phyloP scores from a whole-genome alignment of 208 protist genomes.

The Trypanosoma boissoni region DNA sequence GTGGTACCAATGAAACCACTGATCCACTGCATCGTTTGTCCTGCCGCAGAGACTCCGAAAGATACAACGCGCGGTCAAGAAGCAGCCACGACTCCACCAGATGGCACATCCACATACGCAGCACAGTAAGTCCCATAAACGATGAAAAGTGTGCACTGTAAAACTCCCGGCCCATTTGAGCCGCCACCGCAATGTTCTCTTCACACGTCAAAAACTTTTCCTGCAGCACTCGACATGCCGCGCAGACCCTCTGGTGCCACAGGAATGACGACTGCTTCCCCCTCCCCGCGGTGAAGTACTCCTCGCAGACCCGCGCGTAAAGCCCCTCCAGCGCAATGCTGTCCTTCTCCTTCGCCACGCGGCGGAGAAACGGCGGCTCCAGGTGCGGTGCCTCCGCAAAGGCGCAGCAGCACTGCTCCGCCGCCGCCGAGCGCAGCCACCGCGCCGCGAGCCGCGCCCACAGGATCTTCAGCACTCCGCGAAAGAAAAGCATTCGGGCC shows the following conservation, averaged over 20 bases:
- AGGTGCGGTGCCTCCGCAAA: conserved; percentile 58
- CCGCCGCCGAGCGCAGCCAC: conserved; percentile 17
- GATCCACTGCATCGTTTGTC: conserved; percentile 26
- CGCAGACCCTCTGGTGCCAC: conserved; percentile 43
- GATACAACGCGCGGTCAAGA: conserved; percentile 72
- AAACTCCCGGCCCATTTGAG: conserved; percentile 31
- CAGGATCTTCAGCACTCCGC: conserved; percentile 66
- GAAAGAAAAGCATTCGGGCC: conserved; percentile 71
- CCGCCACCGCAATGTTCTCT: conserved; percentile 13
- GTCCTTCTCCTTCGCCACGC: conserved; percentile 57
- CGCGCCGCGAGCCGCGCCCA: conserved; percentile 35
- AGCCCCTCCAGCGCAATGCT: conserved; percentile 54
- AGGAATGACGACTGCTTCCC: conserved; percentile 33
- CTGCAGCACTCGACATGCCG: conserved; percentile 39
- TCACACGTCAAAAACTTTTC: conserved; percentile 26
- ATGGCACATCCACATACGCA: conserved; percentile 91
- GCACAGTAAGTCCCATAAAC: conserved; percentile 80
- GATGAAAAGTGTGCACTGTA: conserved; percentile 45
- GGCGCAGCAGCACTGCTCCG: conserved; percentile 12
- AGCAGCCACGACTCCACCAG: conserved; percentile 75
- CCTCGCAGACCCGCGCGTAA: conserved; percentile 32
- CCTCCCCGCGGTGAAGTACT: conserved; percentile 54
- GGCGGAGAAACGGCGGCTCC: conserved; percentile 71
- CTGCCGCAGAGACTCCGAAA: conserved; percentile 42
- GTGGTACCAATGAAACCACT: conserved; percentile 75